Evolutionary conservation across 306 rosid species (phyloP), one percentile per base, ranked within the genome.

Genomic region (Ormosia emarginata): DNA sequence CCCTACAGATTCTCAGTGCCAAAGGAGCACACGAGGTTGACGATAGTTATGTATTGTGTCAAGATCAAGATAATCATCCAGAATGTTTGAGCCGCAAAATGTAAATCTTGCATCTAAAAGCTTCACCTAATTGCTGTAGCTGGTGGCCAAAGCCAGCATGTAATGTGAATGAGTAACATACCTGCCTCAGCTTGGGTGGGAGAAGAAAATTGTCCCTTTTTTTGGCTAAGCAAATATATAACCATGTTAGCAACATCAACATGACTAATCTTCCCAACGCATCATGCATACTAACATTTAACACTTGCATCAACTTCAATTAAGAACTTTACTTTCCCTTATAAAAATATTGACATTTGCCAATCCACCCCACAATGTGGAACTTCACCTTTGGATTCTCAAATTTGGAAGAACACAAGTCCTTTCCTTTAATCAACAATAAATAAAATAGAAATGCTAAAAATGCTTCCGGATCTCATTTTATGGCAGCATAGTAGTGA

Each of bases 1-100:
- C 7, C 70, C 88, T n/a, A 5, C 71, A 67, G 86, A 85, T 78
- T 73, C 86, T 40, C 57, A 67, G 40, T 47, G 47, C 53, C 65
- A 77, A 66, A 65, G 30, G 36, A 44, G 36, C 12, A 75, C 32
- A 44, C 15, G 8, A 63, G 67, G 55, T 61, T 74, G 4, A 47
- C 8, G 15, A 4, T 11, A 29, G 15, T 40, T 36, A 68, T 62
- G 41, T 46, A 4, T 69, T 6, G 78, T 67, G 66, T 37, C 41
- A 65, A 65, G 65, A 78, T 64, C 67, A 61, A 75, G 50, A 10
- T n/a, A 67, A 58, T 17, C 33, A 50, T 36, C 18, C 6, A 18
- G 11, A 18, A 72, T 24, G 17, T 24, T 13, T 34, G 17, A 66
- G 14, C n/a, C 3, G 4, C 52, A 12, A 7, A 37, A 37, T 24